phyloP scores from a whole-genome alignment of 2,329 filamentous ascomycete genomes.

The Alternaria sp. region DNA sequence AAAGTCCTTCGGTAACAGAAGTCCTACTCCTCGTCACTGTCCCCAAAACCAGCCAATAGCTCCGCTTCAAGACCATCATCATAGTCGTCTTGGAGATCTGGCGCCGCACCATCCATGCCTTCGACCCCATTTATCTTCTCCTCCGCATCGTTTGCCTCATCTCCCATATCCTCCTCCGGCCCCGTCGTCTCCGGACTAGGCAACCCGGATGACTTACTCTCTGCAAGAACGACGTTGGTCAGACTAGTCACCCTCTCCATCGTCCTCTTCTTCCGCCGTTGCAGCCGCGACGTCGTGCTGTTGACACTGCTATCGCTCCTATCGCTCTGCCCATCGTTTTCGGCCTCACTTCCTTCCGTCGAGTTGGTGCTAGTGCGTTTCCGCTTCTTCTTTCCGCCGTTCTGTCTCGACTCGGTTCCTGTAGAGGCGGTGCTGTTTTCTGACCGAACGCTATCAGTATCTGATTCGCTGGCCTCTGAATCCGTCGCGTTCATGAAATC shows the following conservation, averaged over 20 bases:
- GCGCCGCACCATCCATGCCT: slow-evolving; percentile 31
- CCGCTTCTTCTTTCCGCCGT: slow-evolving; percentile 43
- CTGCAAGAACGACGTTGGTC: slow-evolving; percentile 53
- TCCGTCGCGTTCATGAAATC: slow-evolving; percentile 70
- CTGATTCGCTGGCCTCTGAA: slow-evolving; percentile 44
- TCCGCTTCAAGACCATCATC: slow-evolving; percentile 60
- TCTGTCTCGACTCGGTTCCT: slow-evolving; percentile 27
- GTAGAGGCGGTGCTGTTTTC: slow-evolving; percentile 33
- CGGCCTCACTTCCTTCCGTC: slow-evolving; percentile 48
- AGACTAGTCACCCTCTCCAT: slow-evolving; percentile 57
- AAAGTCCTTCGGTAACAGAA: neutral
- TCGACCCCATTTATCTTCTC: slow-evolving; percentile 44
- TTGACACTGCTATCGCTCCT: slow-evolving; percentile 49
- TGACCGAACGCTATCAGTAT: slow-evolving; percentile 46
- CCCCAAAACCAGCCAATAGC: slow-evolving; percentile 53
- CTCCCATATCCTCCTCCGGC: slow-evolving; percentile 50
- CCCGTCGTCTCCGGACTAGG: slow-evolving; percentile 52
- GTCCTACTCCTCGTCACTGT: slow-evolving; percentile 29
- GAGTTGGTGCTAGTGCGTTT: slow-evolving; percentile 46
- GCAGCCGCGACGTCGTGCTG: slow-evolving; percentile 52
- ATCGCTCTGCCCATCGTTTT: slow-evolving; percentile 48
- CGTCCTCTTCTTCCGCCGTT: slow-evolving; percentile 59
- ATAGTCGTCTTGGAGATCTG: slow-evolving; percentile 59
- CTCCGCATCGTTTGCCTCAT: slow-evolving; percentile 56
- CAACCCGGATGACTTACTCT: slow-evolving; percentile 49